These are phyloP conservation scores for Diaporthe citriasiana DNA, from an alignment of 2,329 filamentous ascomycete genomes.

Conservation along the genomic window DNA sequence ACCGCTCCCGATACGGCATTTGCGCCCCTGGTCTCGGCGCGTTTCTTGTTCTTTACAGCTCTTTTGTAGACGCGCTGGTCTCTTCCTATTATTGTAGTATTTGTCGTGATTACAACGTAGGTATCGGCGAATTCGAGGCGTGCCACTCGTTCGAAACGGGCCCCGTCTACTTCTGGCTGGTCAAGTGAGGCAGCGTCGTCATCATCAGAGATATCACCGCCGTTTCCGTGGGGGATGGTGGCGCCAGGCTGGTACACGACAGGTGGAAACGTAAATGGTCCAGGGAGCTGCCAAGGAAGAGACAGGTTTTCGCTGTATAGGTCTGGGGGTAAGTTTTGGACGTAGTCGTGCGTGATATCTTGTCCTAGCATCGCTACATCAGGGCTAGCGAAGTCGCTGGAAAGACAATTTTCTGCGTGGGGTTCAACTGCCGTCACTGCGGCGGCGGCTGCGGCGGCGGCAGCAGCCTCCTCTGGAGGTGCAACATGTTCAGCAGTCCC, in stretches of 20 bases:
- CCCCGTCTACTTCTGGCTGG: slow-evolving; percentile 22
- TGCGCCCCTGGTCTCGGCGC: slow-evolving; percentile 52
- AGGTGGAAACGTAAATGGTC: background rate
- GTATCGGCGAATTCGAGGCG: slow-evolving; percentile 40
- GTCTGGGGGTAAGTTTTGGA: background rate
- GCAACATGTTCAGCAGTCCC: background rate
- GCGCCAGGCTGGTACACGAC: background rate
- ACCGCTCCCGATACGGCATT: slow-evolving; percentile 60
- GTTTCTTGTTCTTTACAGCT: slow-evolving; percentile 66
- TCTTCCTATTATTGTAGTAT: slow-evolving; percentile 41
- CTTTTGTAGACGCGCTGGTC: slow-evolving; percentile 53
- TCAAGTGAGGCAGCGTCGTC: slow-evolving; percentile 19
- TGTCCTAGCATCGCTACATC: background rate
- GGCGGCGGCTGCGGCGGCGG: background rate
- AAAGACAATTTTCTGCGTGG: background rate
- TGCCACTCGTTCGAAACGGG: slow-evolving; percentile 11
- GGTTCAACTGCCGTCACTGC: background rate
- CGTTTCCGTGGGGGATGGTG: background rate
- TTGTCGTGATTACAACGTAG: slow-evolving; percentile 39
- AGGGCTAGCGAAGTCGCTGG: background rate
- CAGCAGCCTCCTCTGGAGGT: background rate
- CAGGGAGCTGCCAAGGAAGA: background rate
- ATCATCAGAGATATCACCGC: slow-evolving; percentile 6
- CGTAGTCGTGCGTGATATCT: background rate
- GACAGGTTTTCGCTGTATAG: background rate